phyloP scores from a whole-genome alignment of 257 asterid genomes.

The Thymus quinquecostatus region DNA sequence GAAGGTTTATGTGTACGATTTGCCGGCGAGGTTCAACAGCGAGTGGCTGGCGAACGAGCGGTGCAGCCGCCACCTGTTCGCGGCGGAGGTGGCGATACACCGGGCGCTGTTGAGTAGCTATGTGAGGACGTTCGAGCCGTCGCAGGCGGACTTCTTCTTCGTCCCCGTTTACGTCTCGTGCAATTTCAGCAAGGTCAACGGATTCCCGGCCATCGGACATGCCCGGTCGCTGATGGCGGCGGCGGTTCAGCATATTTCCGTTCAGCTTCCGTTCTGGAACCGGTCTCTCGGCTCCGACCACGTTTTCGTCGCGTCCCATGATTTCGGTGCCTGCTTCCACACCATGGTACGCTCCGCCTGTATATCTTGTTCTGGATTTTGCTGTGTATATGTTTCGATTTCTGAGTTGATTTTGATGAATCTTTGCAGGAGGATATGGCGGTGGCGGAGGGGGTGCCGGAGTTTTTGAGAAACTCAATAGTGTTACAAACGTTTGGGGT shows the following conservation, averaged over 20 bases:
- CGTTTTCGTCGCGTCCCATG: slow-evolving; percentile 90
- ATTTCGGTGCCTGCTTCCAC: slow-evolving; percentile 95
- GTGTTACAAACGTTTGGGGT: slow-evolving; percentile 90
- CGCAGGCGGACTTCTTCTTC: slow-evolving; percentile 89
- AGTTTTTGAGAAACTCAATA: slow-evolving; percentile 62
- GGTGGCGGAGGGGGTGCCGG: slow-evolving; percentile 74
- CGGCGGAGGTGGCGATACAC: slow-evolving; percentile 92
- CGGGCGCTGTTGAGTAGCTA: slow-evolving; percentile 58
- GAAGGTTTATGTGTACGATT: slow-evolving; percentile 73
- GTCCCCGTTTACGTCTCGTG: slow-evolving; percentile 94
- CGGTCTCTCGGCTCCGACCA: slow-evolving; percentile 88
- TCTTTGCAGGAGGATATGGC: slow-evolving; percentile 82
- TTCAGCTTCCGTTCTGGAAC: slow-evolving; percentile 77
- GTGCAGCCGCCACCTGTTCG: slow-evolving; percentile 76
- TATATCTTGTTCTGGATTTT: background rate
- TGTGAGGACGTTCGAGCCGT: slow-evolving; percentile 61
- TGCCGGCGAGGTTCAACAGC: slow-evolving; percentile 66
- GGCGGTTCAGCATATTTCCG: slow-evolving; percentile 55
- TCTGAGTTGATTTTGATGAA: background rate
- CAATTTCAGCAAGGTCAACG: slow-evolving; percentile 85
- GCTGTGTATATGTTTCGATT: background rate
- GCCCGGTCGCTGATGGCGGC: slow-evolving; percentile 68
- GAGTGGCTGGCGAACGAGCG: slow-evolving; percentile 72
- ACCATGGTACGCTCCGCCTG: slow-evolving; percentile 55
- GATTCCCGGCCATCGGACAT: slow-evolving; percentile 92